Evolutionary conservation across 176 grass and related monocot genomes (phyloP), one percentile per base, ranked within the genome.

Genomic region (Cenchrus americanus): DNA sequence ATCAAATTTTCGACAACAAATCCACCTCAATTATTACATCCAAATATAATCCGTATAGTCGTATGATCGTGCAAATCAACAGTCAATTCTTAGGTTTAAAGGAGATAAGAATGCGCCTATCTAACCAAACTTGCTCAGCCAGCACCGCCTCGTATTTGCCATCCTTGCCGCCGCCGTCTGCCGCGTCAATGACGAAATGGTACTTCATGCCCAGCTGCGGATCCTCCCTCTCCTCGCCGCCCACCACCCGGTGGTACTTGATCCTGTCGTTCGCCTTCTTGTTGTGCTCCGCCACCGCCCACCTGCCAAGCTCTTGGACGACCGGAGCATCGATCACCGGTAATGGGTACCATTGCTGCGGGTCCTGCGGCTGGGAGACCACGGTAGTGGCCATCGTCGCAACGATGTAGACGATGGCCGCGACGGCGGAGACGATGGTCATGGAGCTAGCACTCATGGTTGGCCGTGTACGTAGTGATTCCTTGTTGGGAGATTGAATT

Each of bases 201-300:
- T 94, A 94, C 30, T 82, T 88, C 15, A 77, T 7, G 44, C 86
- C 82, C 21, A 79, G 10, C 24, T 86, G 80, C 23, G 77, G 27
- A 3, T 34, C 64, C 52, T 87, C 66, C 24, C 9, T 22, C 43
- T 41, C 42, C 50, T 75, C 53, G 30, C 44, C 68, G 2, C 67
- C 10, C 58, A 85, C 71, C 62, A 92, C 86, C 8, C 15, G 60
- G 0, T 3, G 19, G 52, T 86, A 90, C 7, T 4, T 51, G 23
- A 92, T 13, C 14, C 14, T 68, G n/a, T 84, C 82, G 7, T 82
- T 65, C 0, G 81, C 26, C 42, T 12, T 14, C 49, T 74, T 68
- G 60, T 58, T 26, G 10, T 87, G 91, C 83, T 87, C 83, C 47
- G 3, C 26, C 34, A 91, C 80, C 4, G 89, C 86, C 86, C 73